Evolutionary conservation across 495 filamentous ascomycete genomes (phyloP), one percentile per base, ranked within the genome.

Genomic region (Penicillium cinerascens): DNA sequence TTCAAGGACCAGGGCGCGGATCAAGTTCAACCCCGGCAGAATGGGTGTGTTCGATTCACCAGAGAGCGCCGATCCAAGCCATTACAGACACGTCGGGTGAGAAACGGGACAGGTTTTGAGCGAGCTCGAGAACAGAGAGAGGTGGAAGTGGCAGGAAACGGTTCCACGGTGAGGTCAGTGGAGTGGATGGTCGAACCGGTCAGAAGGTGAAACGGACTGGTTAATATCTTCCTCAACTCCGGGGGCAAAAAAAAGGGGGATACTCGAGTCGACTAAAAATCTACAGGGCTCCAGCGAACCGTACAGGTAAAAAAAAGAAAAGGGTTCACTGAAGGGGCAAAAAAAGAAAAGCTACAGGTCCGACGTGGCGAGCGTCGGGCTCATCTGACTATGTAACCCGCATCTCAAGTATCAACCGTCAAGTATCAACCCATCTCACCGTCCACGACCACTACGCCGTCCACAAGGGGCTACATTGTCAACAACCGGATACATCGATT

Each of bases 1-100:
- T 48, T 29, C 39, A 49, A 55, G 58, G 61, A 61, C 56, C 54
- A 62, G 61, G 63, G 55, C 56, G 54, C 58, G 48, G n/a, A 39
- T 39, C 37, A 18, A 10, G 37, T 39, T 39, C 37, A 17, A 41
- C 37, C 36, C 16, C 17, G 47, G 26, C 18, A 35, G 47, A 35
- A 20, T 13, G 29, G 11, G 23, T 26, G 37, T 26, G 22, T 17
- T 37, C 18, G 41, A 38, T 47, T n/a, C 44, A 41, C 40, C 38
- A 49, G 36, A 42, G 37, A 35, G 40, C 33, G 33, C 22, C 35
- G 26, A 43, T 42, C 44, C 17, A 16, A 47, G 39, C 44, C 44
- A 36, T 54, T 48, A 16, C 18, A 18, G 37, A 39, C 9, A 16
- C 9, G 33, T 2, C 3, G 33, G 15, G 42, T 15, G 21, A 16